Base-by-base conservation (phyloP, 2,329 filamentous ascomycete species). In the Fusarium transvaalense region DNA sequence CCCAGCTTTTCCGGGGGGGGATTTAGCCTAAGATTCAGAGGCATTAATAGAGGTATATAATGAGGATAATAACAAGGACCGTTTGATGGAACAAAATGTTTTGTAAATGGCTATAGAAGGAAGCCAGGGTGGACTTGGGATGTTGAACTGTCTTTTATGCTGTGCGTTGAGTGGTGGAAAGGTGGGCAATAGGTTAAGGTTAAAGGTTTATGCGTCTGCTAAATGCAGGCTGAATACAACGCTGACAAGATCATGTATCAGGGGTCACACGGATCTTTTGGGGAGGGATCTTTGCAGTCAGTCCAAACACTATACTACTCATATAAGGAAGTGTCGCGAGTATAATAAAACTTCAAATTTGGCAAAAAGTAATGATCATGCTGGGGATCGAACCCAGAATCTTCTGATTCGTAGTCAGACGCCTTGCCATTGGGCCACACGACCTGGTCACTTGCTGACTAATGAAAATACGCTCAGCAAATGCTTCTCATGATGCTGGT, bases 381-480 rank as follows among this genome's bases (percentile, higher is more conserved):
- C 56, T 66, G 62, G 62, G 63, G 63, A 66, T 66, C 62, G 63
- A 66, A 66, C 63, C 63, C 62, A 66, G 62, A 66, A 66, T 66
- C 63, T 66, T 66, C 63, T 66, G 63, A 66, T 66, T 66, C 63
- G 63, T 66, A 66, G 63, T 66, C 63, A 66, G 63, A 66, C 62
- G 63, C 63, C 63, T 66, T 66, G 63, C 62, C 61, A 64, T 64
- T 64, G 61, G 61, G 61, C 61, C 61, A 64, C 61, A 62, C 61
- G 61, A 64, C 61, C 61, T 2, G 7, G 19, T 52, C 63, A 32
- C 27, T 45, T 64, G 47, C 56, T 57, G 32, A 42, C 34, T 54
- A 51, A 51, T 51, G 47, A 39, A 14, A 25, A n/a, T 19, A 3
- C 3, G 9, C 1, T 3, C 4, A 3, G 6, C 4, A 41, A 1